Evolutionary conservation across 116 monocot species (phyloP), one percentile per base, ranked within the genome.

Genomic region (Trichopus zeylanicus): DNA sequence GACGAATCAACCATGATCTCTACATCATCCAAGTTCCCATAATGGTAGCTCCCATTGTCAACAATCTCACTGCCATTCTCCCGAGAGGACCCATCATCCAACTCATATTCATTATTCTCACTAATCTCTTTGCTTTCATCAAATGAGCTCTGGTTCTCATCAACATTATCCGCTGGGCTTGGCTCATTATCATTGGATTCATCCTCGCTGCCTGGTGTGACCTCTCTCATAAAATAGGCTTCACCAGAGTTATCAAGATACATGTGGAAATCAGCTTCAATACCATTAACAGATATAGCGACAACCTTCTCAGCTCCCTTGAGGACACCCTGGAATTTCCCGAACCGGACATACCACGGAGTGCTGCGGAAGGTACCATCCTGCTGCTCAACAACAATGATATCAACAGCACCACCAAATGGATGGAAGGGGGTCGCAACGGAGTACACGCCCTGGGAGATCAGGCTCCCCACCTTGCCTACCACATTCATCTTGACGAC

Each of bases 381-480:
- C 65, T 86, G 64, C 59, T 94, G 94, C 76, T 89, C 80, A 15
- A 94, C 94, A 13, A 81, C 86, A 53, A 94, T 86, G 15, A 94
- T 80, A 69, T 94, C 94, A 66, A 94, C 89, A 12, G 94, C 94
- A n/a, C 94, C 94, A 18, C 94, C 94, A 61, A 94, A 94, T 0
- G 94, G 94, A 53, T 94, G 94, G 66, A 94, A 94, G n/a, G n/a
- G n/a, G n/a, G n/a, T n/a, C n/a, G n/a, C n/a, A n/a, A n/a, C n/a
- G n/a, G n/a, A n/a, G 52, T 94, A 94, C 6, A 94, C 94, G 26
- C 94, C 94, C 52, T 86, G 94, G 35, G 89, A 80, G 28, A 94
- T 94, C 37, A 89, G 65, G 69, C 81, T 89, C 48, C 94, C 86
- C 18, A 94, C 81, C 64, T 59, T 80, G 18, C 89, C 86, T 13